Evolutionary conservation across 306 rosid genomes (phyloP), one percentile per base, ranked within the genome.

Genomic region (Sechiopsis laciniata): DNA sequence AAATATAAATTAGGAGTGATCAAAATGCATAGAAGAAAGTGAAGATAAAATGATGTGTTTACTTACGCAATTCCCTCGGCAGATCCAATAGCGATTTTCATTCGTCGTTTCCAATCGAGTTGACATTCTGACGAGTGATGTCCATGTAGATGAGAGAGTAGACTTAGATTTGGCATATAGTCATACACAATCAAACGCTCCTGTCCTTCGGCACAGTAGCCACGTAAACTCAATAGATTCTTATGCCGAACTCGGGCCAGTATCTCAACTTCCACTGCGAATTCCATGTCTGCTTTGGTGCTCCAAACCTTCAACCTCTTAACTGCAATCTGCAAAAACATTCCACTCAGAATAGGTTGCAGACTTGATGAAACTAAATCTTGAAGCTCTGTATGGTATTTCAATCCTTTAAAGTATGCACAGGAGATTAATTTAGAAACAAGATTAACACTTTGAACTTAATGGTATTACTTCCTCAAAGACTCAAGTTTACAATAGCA

Each of bases 131-230:
- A 82, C 0, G 97, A 89, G 86, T 89, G 96, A 75, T 91, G 99
- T 61, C 97, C 92, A 81, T 91, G 99, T 78, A 94, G 92, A 85
- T 94, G 99, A 32, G 99, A 94, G 68, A 85, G 90, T 19, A 94
- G 74, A 88, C 99, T 94, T 86, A 94, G 80, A 77, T 94, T 94
- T 3, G 92, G 96, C 97, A 91, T 87, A 75, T 91, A 94, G 74
- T 94, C 97, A 45, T 94, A 94, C 37, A 91, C 87, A 19, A 91
- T 91, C 75, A 94, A 82, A 59, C 99, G 96, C 83, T 94, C 99
- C 74, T 94, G 96, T 40, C 97, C 99, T 83, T 94, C 99, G 20
- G 95, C 97, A 75, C 99, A 94, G 79, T 94, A 94, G 57, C 99
- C 99, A 37, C 97, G 97, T 62, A 91, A 85, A 77, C 85, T 94